Base-by-base conservation (phyloP, 1,284 basidiomycete species). In the Gymnopus androsaceus region DNA sequence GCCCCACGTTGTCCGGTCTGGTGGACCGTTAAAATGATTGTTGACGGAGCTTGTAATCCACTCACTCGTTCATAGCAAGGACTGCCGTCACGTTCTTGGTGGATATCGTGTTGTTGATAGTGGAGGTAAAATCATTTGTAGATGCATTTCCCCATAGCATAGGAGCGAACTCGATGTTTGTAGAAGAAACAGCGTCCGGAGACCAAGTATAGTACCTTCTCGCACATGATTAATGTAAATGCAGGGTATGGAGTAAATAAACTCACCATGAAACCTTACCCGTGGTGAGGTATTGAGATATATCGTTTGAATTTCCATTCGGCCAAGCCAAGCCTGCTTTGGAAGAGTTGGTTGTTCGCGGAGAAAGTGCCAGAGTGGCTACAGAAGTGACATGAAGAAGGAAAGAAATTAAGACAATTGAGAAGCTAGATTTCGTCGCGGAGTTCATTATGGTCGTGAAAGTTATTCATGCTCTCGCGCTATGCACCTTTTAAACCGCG, bases 1-100 rank as follows among this genome's bases (percentile, higher is more conserved):
- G 86, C 8, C 75, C 77, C 14, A 55, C 36, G 65, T 84, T 73
- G 64, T 90, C 82, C 49, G 87, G 85, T 69, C 84, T 86, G 57
- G 1, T 21, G 2, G 31, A 7, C 48, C 3, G 49, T 31, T 14
- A 45, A 19, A 41, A 37, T n/a, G n/a, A n/a, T n/a, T n/a, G n/a
- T n/a, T n/a, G n/a, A n/a, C n/a, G n/a, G 36, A 42, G 12, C 8
- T 41, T 23, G 7, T 23, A 9, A 27, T 15, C 5, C n/a, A 73
- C 79, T 33, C 59, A 86, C 84, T 87, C 87, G 69, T 90, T 90
- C 75, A 85, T 80, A 55, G 82, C 86, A 17, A 89, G 71, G 49
- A 84, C 73, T 52, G 76, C 71, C 36, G 78, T 78, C 40, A 83
- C 77, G 42, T 78, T 68, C 50, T 72, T 66, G 40, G 72, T 65